A percentile compares a stretch with the other conserved stretches of the same genome.
Evolutionary conservation across 495 filamentous ascomycete genomes (phyloP).

Genomic region (Mytilinidion resinicola): DNA sequence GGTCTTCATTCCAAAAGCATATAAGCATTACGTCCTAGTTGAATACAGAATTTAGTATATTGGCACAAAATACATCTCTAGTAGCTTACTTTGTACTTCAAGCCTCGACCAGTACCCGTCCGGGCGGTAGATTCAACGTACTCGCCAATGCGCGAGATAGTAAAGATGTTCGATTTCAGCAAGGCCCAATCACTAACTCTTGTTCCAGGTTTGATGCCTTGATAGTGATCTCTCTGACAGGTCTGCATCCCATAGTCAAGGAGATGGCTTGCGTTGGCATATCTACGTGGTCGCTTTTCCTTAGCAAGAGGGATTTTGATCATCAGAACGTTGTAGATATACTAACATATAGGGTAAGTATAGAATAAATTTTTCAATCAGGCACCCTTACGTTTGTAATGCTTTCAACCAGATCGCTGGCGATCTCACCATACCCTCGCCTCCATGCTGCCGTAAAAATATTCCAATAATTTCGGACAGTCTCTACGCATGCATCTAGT

Average conservation of each 20-base stretch:
- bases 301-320: neutral
- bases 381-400: conserved; percentile 8
- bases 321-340: neutral
- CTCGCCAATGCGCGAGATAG: conserved; percentile 7
- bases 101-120: conserved; percentile 8
- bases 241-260: neutral
- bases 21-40: conserved; percentile 7
- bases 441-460: conserved; percentile 6
- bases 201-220: neutral
- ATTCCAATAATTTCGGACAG: conserved; percentile 10
- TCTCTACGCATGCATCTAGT: conserved; percentile 1
- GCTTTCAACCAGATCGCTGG: conserved; percentile 5
- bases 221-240: conserved; percentile 4
- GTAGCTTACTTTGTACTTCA: conserved; percentile 5
- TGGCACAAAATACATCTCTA: neutral
- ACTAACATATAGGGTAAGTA: neutral
- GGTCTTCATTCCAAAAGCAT: conserved; percentile 8
- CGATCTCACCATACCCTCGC: conserved; percentile 5
- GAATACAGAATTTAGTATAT: conserved; percentile 1
- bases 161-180: conserved; percentile 1
- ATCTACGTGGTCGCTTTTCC: neutral
- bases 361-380: conserved; percentile 1
- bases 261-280: neutral
- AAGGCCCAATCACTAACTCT: conserved; percentile 9
- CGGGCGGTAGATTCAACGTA: conserved; percentile 6